Conservation (phyloP, 805 yeast genomes). For the Ogataea salicorniae region DNA sequence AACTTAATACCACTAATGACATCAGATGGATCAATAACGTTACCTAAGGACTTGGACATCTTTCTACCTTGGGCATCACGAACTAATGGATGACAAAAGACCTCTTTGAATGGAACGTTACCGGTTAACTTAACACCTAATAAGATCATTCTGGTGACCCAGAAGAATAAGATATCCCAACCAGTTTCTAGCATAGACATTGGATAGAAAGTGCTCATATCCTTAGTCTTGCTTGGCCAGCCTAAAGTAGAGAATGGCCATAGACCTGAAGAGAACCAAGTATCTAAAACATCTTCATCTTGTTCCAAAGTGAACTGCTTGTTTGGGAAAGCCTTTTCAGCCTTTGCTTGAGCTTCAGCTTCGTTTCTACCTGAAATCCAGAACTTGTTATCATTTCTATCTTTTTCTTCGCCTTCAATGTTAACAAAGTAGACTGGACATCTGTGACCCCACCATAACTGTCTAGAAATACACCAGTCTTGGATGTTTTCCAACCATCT, state of each 20-base stretch:
- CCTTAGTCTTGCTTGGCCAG: constrained; percentile 80
- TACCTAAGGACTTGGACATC: constrained; percentile 97
- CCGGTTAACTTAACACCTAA: constrained; percentile 89
- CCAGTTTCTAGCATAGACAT: constrained; percentile 96
- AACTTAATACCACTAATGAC: constrained; percentile 86
- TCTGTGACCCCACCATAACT: constrained; percentile 93
- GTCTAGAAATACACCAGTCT: constrained; percentile 99
- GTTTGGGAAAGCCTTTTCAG: constrained; percentile 65
- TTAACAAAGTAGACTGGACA: constrained; percentile 90
- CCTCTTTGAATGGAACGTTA: constrained; percentile 88
- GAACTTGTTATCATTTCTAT: constrained; percentile 55
- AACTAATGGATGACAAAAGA: constrained; percentile 95
- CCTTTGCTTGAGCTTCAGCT: constrained; percentile 84
- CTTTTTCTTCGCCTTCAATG: constrained; percentile 69
- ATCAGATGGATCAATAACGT: constrained; percentile 93
- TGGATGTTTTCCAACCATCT: constrained; percentile 94
- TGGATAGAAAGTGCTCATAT: constrained; percentile 76
- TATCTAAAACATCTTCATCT: constrained; percentile 97
- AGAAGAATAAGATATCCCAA: constrained; percentile 98
- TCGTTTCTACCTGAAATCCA: constrained; percentile 89
- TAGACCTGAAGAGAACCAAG: constrained; percentile 97
- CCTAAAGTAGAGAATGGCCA: constrained; percentile 98
- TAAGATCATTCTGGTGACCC: constrained; percentile 97
- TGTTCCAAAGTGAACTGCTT: constrained; percentile 73
- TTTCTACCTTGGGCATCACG: constrained; percentile 99